Conservation (phyloP, 371 early-diverging fungal genomes). For the Mucor ambiguus region DNA sequence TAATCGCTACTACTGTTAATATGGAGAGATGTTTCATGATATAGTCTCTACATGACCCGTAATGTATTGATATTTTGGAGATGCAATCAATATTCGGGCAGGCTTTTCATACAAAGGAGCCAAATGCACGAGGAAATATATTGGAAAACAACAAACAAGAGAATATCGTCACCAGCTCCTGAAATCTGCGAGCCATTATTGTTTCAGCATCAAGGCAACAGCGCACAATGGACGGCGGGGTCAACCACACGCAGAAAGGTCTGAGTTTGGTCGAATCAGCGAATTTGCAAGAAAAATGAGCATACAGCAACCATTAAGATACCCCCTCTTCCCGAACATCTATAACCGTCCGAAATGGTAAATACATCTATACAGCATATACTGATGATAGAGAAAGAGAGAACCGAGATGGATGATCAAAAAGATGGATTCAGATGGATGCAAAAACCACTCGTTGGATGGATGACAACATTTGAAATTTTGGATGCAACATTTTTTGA, state of each 20-base stretch:
- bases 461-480: constrained; percentile 15
- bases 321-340: constrained; percentile 26
- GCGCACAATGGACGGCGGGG: neutral
- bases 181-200: neutral
- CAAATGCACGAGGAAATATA: no score
- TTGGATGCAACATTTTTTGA: neutral
- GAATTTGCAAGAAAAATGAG: constrained; percentile 12
- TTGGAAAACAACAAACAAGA: no score
- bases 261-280: neutral
- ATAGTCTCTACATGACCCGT: neutral
- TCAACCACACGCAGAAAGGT: neutral
- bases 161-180: neutral
- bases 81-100: no score
- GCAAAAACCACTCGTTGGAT: neutral
- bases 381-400: neutral
- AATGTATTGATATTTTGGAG: no score
- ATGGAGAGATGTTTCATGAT: neutral
- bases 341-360: constrained; percentile 28
- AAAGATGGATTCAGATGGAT: constrained; percentile 9
- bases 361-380: neutral
- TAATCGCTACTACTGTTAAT: neutral
- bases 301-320: constrained; percentile 6
- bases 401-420: neutral
- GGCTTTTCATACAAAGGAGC: no score
- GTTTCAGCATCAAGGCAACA: neutral